phyloP scores from a whole-genome alignment of 306 rosid genomes.

The Cicer yamashitae region DNA sequence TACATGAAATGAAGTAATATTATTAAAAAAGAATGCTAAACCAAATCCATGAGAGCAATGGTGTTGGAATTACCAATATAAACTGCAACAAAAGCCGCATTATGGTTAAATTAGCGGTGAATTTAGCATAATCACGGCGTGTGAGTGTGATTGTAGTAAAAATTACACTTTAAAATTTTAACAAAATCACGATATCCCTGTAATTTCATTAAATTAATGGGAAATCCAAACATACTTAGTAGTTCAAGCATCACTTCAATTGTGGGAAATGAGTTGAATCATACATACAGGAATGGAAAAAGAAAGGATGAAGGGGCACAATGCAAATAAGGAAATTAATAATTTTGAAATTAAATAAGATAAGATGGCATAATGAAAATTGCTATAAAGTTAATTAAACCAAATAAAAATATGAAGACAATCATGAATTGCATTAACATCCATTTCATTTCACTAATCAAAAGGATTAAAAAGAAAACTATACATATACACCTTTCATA shows the following conservation, averaged over 20 bases:
- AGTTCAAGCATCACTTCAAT: conserved; percentile 38
- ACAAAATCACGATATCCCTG: too few relatives aligned
- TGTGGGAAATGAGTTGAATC: conserved; percentile 38
- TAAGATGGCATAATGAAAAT: conserved; percentile 40
- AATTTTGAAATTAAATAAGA: conserved; percentile 36
- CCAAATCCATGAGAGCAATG: background rate
- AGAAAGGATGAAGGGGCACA: conserved; percentile 35
- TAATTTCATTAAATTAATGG: too few relatives aligned
- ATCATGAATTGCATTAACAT: conserved; percentile 70
- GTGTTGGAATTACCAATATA: conserved; percentile 24
- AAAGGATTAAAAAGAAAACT: conserved; percentile 64
- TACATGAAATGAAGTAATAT: conserved; percentile 6
- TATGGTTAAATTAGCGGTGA: background rate
- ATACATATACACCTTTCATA: conserved; percentile 80
- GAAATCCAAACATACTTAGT: background rate
- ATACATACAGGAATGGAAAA: background rate
- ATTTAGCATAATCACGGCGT: too few relatives aligned
- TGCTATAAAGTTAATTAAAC: conserved; percentile 39
- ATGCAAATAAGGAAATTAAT: conserved; percentile 31
- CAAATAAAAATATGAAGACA: conserved; percentile 58
- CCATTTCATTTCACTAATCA: conserved; percentile 64
- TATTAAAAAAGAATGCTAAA: conserved; percentile 9
- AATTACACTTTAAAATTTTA: too few relatives aligned
- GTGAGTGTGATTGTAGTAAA: too few relatives aligned
- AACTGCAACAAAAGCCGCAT: conserved; percentile 5